phyloP scores from a whole-genome alignment of 306 rosid species.

The Fragaria ananassa region DNA sequence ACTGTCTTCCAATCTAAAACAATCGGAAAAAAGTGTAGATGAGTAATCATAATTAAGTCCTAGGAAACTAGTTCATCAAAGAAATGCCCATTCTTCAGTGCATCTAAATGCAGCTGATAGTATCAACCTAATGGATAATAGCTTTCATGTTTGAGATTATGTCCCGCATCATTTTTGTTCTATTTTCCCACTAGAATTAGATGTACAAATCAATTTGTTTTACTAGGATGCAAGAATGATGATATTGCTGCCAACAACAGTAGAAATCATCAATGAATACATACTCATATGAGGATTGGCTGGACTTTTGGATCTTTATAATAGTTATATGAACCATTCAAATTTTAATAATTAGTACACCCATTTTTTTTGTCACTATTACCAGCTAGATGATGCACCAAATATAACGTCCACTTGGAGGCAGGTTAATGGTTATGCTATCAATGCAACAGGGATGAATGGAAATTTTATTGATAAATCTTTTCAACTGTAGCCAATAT shows the following conservation, averaged over 20 bases:
- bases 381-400: background rate
- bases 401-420: slow-evolving; percentile 1
- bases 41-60: background rate
- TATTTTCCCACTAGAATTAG: background rate
- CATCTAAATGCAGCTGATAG: background rate
- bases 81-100: background rate
- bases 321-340: background rate
- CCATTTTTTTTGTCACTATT: slow-evolving; percentile 1
- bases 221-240: background rate
- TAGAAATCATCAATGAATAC: background rate
- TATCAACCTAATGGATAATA: background rate
- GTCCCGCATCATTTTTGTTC: background rate
- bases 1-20: background rate
- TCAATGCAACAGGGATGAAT: background rate
- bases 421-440: background rate
- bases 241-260: background rate
- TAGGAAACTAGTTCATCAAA: background rate
- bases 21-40: background rate
- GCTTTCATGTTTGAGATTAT: background rate
- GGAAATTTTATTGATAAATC: background rate
- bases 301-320: background rate
- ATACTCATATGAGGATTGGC: background rate
- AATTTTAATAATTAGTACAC: background rate
- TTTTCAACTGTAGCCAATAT: background rate
- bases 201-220: background rate